These are phyloP conservation scores for Aspergillus fijiensis DNA, from an alignment of 2,329 filamentous ascomycete genomes.

Conservation along the genomic window DNA sequence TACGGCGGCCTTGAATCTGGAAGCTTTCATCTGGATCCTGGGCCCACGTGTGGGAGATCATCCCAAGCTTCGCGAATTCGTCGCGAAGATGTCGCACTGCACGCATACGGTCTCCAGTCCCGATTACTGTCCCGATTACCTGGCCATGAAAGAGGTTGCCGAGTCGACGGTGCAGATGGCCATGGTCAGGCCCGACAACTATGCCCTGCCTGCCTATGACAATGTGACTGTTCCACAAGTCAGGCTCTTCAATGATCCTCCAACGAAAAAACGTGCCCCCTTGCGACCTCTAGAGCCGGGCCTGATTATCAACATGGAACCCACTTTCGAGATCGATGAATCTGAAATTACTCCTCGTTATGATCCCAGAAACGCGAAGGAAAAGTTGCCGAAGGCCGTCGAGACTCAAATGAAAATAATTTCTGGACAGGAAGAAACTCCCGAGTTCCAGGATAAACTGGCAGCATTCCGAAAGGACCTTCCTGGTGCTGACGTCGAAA, in stretches of 20 bases:
- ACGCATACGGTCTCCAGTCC: constrained; percentile 76
- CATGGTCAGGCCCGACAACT: constrained; percentile 71
- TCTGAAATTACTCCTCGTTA: constrained; percentile 30
- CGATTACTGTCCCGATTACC: constrained; percentile 72
- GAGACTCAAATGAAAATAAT: constrained; percentile 31
- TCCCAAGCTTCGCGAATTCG: constrained; percentile 66
- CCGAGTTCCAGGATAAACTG: constrained; percentile 33
- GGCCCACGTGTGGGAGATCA: constrained; percentile 66
- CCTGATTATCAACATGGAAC: constrained; percentile 47
- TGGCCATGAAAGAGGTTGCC: constrained; percentile 68
- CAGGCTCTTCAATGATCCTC: constrained; percentile 18
- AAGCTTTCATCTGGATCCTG: constrained; percentile 77
- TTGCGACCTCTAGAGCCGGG: constrained; percentile 43
- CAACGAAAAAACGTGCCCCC: constrained; percentile 17
- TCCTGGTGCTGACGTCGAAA: constrained; percentile 72
- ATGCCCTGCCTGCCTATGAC: constrained; percentile 66
- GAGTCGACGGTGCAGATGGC: constrained; percentile 67
- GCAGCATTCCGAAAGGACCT: constrained; percentile 60
- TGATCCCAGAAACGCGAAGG: constrained; percentile 23
- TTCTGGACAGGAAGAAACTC: constrained; percentile 27
- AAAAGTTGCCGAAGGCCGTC: constrained; percentile 31
- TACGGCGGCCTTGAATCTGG: constrained; percentile 65
- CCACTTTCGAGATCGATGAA: constrained; percentile 41
- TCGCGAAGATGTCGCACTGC: constrained; percentile 58
- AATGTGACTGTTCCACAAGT: constrained; percentile 52